A percentile compares a stretch with the other conserved stretches of the same genome.
Conservation (phyloP, 1,139 yeast species). For the Hemisphaericaspora xylofermentans region DNA sequence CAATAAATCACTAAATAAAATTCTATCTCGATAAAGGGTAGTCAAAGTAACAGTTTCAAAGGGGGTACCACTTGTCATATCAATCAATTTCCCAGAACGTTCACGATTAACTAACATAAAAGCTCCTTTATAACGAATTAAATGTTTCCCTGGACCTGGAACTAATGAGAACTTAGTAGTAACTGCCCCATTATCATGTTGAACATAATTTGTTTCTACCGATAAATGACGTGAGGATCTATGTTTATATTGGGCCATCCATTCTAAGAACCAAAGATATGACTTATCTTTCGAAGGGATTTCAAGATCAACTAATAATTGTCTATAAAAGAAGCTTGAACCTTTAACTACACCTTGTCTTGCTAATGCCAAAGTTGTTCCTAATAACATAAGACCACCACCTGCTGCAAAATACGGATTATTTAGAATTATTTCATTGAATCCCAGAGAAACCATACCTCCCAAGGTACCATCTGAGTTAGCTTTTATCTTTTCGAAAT, state of each 20-base stretch:
- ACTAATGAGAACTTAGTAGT: conserved; percentile 85
- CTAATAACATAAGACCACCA: conserved; percentile 92
- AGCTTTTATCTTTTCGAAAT: conserved; percentile 36
- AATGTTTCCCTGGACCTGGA: conserved; percentile 98
- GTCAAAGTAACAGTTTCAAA: conserved; percentile 93
- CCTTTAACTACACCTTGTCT: conserved; percentile 66
- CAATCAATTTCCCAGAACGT: conserved; percentile 84
- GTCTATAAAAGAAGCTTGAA: conserved; percentile 72
- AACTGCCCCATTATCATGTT: conserved; percentile 92
- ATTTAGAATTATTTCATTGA: conserved; percentile 57
- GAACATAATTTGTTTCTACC: conserved; percentile 83
- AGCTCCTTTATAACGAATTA: conserved; percentile 82
- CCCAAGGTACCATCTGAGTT: conserved; percentile 39
- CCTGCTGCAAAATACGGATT: conserved; percentile 98
- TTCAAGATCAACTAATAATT: conserved; percentile 86
- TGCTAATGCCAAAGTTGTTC: conserved; percentile 80
- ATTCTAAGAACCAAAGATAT: conserved; percentile 89
- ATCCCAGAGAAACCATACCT: conserved; percentile 37
- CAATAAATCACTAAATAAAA: conserved; percentile 67
- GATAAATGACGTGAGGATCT: conserved; percentile 80
- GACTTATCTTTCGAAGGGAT: conserved; percentile 93
- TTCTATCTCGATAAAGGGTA: conserved; percentile 80
- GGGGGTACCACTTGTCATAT: conserved; percentile 89
- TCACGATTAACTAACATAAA: conserved; percentile 87
- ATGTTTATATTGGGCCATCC: conserved; percentile 87